Base-by-base conservation (phyloP, 2,329 filamentous ascomycete species). In the Nakataea oryzae region DNA sequence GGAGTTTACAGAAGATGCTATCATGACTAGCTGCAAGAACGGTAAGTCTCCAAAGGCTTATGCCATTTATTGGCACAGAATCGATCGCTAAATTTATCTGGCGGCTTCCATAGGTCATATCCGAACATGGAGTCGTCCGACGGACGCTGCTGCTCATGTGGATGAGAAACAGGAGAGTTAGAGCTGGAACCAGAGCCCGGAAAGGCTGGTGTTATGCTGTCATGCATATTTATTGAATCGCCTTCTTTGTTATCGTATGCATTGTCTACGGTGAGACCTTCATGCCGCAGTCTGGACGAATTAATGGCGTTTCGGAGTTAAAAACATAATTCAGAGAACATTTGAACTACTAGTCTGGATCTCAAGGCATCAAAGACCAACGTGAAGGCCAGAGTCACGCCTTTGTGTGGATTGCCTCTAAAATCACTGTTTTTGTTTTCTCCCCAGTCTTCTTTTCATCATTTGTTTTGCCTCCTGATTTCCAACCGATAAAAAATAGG, bases 1-100 rank as follows among this genome's bases (percentile, higher is more conserved):
- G 54, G 90, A 87, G n/a, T 99, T 99, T 69, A 93, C 93, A 62
- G 89, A 97, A 72, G 88, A 96, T 69, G 89, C 89, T 65, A 96
- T 99, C 67, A 87, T 97, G 70, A 97, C 92, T 47, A 91, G 91
- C 67, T 97, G 92, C 76, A 89, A 91, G 71, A 90, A 87, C 76
- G 93, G 93, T 96, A 79, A 74, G 87, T 79, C 3, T n/a, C 7
- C 8, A 13, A 17, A n/a, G 8, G 30, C 6, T 30, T 30, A 30
- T 30, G 5, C 5, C 30, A 5, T 11, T 11, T 11, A 5, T 30
- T 5, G 30, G 5, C 17, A 21, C 26, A 21, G 11, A 21, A n/a
- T 17, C 17, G 28, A 21, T 27, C 9, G 11, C 55, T 24, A 50
- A 24, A 11, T 28, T 55, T 27, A 54, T 61, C 27, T 50, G n/a